Evolutionary conservation across 78 protist genomes (phyloP), one percentile per base, ranked within the genome.

Genomic region (Cyanophora paradoxa): DNA sequence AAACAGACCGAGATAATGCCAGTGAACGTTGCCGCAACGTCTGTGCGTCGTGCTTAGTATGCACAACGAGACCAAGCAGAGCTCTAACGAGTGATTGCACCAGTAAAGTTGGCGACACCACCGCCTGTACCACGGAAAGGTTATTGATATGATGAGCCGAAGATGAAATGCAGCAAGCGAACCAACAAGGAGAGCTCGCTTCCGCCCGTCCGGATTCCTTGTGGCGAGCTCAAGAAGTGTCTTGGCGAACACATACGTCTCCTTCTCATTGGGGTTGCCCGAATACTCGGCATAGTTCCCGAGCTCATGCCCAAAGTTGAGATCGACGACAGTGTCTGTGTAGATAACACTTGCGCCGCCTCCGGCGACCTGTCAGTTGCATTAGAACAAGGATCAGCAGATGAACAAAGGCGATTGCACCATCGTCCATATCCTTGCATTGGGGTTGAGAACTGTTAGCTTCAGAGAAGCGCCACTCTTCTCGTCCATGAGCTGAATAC

Each of bases 51-150:
- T n/a, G n/a, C n/a, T n/a, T n/a, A n/a, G n/a, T n/a, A n/a, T n/a
- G n/a, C n/a, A n/a, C n/a, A n/a, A n/a, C n/a, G n/a, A n/a, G n/a
- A n/a, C n/a, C n/a, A n/a, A n/a, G n/a, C n/a, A n/a, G n/a, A n/a
- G n/a, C n/a, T n/a, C n/a, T n/a, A n/a, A n/a, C n/a, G n/a, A n/a
- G n/a, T n/a, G n/a, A n/a, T n/a, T n/a, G n/a, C n/a, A n/a, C n/a
- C n/a, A n/a, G n/a, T n/a, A n/a, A 91, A 91, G 82, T 91, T 91
- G 22, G 95, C 95, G 68, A 91, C 86, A 34, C 93, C 95, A 22
- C 95, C 95, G 33, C 95, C 95, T n/a, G n/a, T n/a, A n/a, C n/a
- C n/a, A n/a, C n/a, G n/a, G n/a, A n/a, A n/a, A n/a, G n/a, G n/a
- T n/a, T n/a, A n/a, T n/a, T n/a, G n/a, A n/a, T n/a, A n/a, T n/a